These are phyloP conservation scores for Crepidotus variabilis DNA, from an alignment of 768 basidiomycete species.

Conservation along the genomic window DNA sequence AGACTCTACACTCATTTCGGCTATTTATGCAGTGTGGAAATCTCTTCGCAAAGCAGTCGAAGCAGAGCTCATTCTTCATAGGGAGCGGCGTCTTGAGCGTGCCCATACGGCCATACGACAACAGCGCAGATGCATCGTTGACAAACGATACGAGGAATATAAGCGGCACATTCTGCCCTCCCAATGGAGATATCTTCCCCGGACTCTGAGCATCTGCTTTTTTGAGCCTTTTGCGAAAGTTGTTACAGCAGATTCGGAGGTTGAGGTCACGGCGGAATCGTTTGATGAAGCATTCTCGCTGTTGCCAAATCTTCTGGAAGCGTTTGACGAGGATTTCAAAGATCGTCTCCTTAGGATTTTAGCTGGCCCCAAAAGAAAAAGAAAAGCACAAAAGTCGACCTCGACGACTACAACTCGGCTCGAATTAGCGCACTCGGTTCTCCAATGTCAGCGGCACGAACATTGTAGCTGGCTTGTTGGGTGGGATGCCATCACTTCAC, in stretches of 20 bases:
- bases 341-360: not conserved
- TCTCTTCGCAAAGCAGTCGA: slow-evolving; percentile 7
- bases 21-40: slow-evolving; percentile 3
- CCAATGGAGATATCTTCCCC: slow-evolving; percentile 21
- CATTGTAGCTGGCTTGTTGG: not conserved
- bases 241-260: not conserved
- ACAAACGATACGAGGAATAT: slow-evolving; percentile 15
- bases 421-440: not conserved
- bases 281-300: slow-evolving; percentile 2
- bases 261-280: not conserved
- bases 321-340: not conserved
- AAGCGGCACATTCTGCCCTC: slow-evolving; percentile 15
- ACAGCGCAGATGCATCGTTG: slow-evolving; percentile 2
- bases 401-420: not conserved
- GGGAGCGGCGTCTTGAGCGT: not conserved
- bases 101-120: slow-evolving; percentile 2
- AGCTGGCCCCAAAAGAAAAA: not conserved
- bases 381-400: not conserved
- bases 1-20: not conserved
- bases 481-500: not conserved
- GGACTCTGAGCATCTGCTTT: slow-evolving; percentile 12
- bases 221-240: slow-evolving; percentile 4
- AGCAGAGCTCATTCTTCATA: not conserved
- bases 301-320: slow-evolving; percentile 1
- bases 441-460: not conserved